phyloP scores from a whole-genome alignment of 2,329 filamentous ascomycete genomes.

The Microcyclospora pomicola region DNA sequence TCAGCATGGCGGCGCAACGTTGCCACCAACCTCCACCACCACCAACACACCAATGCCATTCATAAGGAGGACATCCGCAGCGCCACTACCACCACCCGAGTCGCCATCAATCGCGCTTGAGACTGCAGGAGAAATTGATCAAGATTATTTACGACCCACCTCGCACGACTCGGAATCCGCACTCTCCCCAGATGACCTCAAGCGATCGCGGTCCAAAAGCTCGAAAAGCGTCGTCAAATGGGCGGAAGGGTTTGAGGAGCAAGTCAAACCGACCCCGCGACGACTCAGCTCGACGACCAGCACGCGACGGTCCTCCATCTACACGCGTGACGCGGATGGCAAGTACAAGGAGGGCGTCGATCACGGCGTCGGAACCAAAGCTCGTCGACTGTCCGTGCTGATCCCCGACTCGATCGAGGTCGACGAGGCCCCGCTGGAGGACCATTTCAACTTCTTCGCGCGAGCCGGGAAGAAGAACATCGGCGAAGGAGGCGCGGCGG shows the following conservation, averaged over 20 bases:
- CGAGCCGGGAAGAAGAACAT: slow-evolving; percentile 61
- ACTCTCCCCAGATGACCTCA: neutral
- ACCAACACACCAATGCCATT: too few relatives aligned
- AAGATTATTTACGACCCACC: too few relatives aligned
- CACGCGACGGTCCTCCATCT: slow-evolving; percentile 19
- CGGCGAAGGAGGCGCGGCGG: slow-evolving; percentile 70
- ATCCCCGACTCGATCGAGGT: slow-evolving; percentile 19
- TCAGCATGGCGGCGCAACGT: too few relatives aligned
- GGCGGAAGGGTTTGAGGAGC: slow-evolving; percentile 8
- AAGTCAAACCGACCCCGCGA: slow-evolving; percentile 7
- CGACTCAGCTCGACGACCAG: slow-evolving; percentile 16
- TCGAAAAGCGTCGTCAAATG: slow-evolving; percentile 11
- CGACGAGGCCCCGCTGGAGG: slow-evolving; percentile 30
- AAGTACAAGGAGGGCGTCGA: slow-evolving; percentile 18
- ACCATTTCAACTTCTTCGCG: slow-evolving; percentile 46
- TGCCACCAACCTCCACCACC: too few relatives aligned
- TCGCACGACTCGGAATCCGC: too few relatives aligned
- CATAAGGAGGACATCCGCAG: too few relatives aligned
- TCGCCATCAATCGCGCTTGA: too few relatives aligned
- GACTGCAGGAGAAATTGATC: too few relatives aligned
- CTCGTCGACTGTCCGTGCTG: slow-evolving; percentile 19
- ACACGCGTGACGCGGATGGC: slow-evolving; percentile 15
- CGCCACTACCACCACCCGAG: too few relatives aligned
- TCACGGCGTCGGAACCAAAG: slow-evolving; percentile 22
- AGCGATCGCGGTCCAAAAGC: slow-evolving; percentile 4